Conservation (phyloP, 768 basidiomycete genomes). For the Tylopilus sp. region DNA sequence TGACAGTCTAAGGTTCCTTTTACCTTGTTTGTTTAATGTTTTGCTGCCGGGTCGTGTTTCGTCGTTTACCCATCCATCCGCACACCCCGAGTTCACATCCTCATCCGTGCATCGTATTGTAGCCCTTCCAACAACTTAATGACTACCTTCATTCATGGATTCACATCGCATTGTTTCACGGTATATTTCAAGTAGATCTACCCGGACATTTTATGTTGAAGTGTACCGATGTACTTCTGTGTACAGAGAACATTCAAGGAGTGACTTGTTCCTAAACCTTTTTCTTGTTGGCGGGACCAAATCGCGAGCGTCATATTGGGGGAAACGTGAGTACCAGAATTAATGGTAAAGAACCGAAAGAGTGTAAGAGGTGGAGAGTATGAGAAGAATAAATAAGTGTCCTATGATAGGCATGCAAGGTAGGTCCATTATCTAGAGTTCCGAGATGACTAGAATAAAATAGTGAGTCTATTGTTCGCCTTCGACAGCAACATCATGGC, state of each 20-base stretch:
- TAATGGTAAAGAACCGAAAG: background rate
- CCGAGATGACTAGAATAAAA: slow-evolving; percentile 6
- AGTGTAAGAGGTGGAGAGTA: background rate
- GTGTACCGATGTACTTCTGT: slow-evolving; percentile 35
- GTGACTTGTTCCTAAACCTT: slow-evolving; percentile 33
- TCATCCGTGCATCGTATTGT: slow-evolving; percentile 24
- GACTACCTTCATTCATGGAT: slow-evolving; percentile 28
- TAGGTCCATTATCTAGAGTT: slow-evolving; percentile 9
- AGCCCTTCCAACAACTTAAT: slow-evolving; percentile 25
- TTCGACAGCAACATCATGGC: slow-evolving; percentile 72
- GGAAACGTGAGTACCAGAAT: slow-evolving; percentile 1
- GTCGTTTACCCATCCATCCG: slow-evolving; percentile 13
- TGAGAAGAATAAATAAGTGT: slow-evolving; percentile 1
- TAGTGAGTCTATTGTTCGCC: slow-evolving; percentile 39
- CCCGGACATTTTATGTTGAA: slow-evolving; percentile 30
- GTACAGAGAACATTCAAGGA: slow-evolving; percentile 33
- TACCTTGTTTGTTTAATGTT: slow-evolving; percentile 11
- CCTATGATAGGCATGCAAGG: slow-evolving; percentile 3
- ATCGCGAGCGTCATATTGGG: background rate
- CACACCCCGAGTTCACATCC: background rate
- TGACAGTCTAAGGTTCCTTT: slow-evolving; percentile 3
- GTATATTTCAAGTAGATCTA: slow-evolving; percentile 38
- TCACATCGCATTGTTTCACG: slow-evolving; percentile 31
- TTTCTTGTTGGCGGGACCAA: background rate
- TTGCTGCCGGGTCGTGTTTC: slow-evolving; percentile 11